phyloP scores from a whole-genome alignment of 768 basidiomycete species.

The Tylopilus rubrobrunneus region DNA sequence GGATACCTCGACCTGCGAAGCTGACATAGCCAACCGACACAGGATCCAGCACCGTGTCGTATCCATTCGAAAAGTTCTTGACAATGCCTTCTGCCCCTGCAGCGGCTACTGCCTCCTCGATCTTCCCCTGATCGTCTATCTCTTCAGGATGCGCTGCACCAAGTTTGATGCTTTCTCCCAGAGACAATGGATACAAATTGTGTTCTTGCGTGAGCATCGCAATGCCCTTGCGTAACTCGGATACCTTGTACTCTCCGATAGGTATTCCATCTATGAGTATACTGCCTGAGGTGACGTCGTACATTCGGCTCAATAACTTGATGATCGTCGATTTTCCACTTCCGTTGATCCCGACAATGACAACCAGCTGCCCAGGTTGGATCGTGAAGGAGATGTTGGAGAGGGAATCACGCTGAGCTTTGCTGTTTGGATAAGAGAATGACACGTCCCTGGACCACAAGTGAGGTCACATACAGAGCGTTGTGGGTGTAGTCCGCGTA shows the following conservation, averaged over 20 bases:
- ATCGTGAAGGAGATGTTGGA: conserved; percentile 29
- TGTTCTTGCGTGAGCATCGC: conserved; percentile 43
- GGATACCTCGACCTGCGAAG: conserved; percentile 12
- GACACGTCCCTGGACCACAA: conserved; percentile 41
- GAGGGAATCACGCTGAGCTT: conserved; percentile 21
- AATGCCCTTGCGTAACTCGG: conserved; percentile 34
- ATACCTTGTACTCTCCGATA: conserved; percentile 29
- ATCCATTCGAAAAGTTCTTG: conserved; percentile 33
- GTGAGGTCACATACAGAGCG: background rate
- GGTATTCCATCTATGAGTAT: conserved; percentile 38
- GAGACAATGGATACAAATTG: conserved; percentile 33
- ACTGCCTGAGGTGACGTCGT: conserved; percentile 32
- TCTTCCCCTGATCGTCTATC: conserved; percentile 11
- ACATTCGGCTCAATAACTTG: conserved; percentile 37
- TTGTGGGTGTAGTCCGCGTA: background rate
- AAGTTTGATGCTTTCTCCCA: conserved; percentile 40
- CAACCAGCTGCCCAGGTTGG: conserved; percentile 30
- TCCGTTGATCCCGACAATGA: conserved; percentile 34
- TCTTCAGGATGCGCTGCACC: conserved; percentile 20
- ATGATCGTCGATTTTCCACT: conserved; percentile 37
- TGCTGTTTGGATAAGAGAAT: conserved; percentile 49
- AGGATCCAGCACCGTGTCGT: conserved; percentile 40
- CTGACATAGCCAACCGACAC: conserved; percentile 28
- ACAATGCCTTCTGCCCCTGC: conserved; percentile 42
- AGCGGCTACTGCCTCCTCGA: conserved; percentile 24